Percentiles rank a stretch among this genome's conserved stretches.
Evolutionary conservation across 345 rosid species (phyloP).

Genomic region (Isatis tinctoria): DNA sequence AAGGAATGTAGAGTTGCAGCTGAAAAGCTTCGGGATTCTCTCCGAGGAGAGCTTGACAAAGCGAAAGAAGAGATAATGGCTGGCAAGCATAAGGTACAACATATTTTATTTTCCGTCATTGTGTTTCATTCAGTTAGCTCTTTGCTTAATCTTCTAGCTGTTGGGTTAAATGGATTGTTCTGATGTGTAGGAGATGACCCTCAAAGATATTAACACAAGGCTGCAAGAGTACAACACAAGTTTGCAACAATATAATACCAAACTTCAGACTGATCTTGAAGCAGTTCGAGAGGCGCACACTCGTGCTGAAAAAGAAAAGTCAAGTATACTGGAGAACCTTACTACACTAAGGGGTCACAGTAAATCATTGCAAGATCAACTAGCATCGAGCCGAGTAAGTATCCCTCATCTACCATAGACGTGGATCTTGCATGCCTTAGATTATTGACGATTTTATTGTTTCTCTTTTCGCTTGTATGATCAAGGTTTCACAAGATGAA

Average conservation of each 20-base stretch:
- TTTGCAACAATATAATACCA: slow-evolving; percentile 77
- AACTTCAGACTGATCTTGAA: slow-evolving; percentile 66
- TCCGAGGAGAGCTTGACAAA: slow-evolving; percentile 61
- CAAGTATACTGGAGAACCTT: slow-evolving; percentile 73
- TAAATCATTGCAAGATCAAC: slow-evolving; percentile 75
- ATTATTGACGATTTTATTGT: neutral
- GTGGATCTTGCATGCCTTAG: neutral
- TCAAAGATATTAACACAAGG: slow-evolving; percentile 70
- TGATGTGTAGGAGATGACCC: slow-evolving; percentile 49
- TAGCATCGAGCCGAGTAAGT: slow-evolving; percentile 63
- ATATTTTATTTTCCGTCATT: neutral
- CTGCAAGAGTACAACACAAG: slow-evolving; percentile 78
- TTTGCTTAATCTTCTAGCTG: neutral
- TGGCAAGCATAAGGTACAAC: slow-evolving; percentile 64
- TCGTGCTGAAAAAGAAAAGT: slow-evolving; percentile 75
- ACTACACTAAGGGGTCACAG: slow-evolving; percentile 80
- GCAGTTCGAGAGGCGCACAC: slow-evolving; percentile 50
- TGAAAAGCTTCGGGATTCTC: slow-evolving; percentile 59
- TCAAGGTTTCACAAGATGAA: slow-evolving; percentile 69
- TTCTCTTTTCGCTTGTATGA: neutral
- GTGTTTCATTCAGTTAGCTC: neutral
- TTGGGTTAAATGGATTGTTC: neutral
- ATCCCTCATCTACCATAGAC: neutral
- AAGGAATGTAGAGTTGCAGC: slow-evolving; percentile 54
- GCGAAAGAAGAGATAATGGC: slow-evolving; percentile 58